Percentiles rank a stretch among this genome's conserved stretches.
phyloP scores from a whole-genome alignment of 139 green algal genomes.

The Chlorella sp. region DNA sequence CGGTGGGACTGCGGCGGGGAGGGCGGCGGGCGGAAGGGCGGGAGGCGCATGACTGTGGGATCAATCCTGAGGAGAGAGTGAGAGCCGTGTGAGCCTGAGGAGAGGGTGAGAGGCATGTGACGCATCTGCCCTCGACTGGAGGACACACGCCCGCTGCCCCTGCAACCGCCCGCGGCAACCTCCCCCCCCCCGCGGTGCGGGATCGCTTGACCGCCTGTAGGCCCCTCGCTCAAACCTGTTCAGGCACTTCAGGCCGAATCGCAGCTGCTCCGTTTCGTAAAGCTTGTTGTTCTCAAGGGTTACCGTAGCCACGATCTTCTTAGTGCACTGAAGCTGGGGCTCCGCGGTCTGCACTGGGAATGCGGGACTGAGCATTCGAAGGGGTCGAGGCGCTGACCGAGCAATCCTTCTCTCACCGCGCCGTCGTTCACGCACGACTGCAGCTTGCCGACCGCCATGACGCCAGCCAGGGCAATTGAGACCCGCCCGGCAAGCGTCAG shows the following conservation, averaged over 20 bases:
- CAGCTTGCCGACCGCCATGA: slow-evolving; percentile 54
- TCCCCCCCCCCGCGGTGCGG: too few relatives aligned
- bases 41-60: not conserved
- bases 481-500: not conserved
- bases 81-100: too few relatives aligned
- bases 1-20: slow-evolving; percentile 36
- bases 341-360: not conserved
- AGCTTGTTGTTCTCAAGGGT: slow-evolving; percentile 49
- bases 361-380: not conserved
- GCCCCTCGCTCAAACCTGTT: too few relatives aligned
- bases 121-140: too few relatives aligned
- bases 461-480: not conserved
- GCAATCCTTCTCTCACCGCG: slow-evolving; percentile 1
- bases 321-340: slow-evolving; percentile 34
- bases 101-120: too few relatives aligned
- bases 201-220: too few relatives aligned
- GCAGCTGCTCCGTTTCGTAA: slow-evolving; percentile 55
- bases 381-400: not conserved
- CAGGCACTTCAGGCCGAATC: slow-evolving; percentile 67
- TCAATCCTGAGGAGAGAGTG: too few relatives aligned
- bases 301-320: slow-evolving; percentile 76
- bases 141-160: too few relatives aligned
- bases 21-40: not conserved
- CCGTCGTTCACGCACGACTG: slow-evolving; percentile 62
- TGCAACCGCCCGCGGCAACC: too few relatives aligned